phyloP scores from a whole-genome alignment of 1,284 basidiomycete species.

The Austroboletus niveus region DNA sequence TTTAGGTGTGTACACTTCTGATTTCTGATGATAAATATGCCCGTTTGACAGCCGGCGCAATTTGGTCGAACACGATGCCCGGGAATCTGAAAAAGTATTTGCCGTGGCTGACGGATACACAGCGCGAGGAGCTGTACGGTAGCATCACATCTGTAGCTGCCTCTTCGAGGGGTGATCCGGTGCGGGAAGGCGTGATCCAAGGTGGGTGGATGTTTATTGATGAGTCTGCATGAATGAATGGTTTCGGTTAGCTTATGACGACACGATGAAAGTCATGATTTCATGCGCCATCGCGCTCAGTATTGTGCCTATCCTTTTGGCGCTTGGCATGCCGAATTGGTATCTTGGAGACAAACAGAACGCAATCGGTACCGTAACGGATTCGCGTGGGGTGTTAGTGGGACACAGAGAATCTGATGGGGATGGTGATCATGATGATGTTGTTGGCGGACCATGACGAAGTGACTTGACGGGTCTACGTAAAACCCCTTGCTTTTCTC shows the following conservation, averaged over 20 bases:
- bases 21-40: not conserved
- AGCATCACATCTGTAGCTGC: constrained; percentile 42
- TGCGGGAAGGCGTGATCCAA: constrained; percentile 47
- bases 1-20: not conserved
- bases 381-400: constrained; percentile 10
- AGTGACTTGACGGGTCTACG: no score
- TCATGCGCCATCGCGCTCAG: constrained; percentile 27
- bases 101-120: constrained; percentile 32
- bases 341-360: constrained; percentile 29
- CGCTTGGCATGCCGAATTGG: constrained; percentile 27
- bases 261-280: constrained; percentile 44
- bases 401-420: constrained; percentile 1
- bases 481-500: no score
- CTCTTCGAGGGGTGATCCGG: constrained; percentile 42
- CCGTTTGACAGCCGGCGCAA: constrained; percentile 37
- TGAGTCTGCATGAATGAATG: not conserved
- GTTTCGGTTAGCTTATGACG: constrained; percentile 35
- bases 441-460: not conserved
- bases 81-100: constrained; percentile 46
- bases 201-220: constrained; percentile 21
- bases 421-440: not conserved
- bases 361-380: constrained; percentile 22
- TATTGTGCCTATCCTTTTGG: constrained; percentile 24
- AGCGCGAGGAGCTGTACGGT: constrained; percentile 39
- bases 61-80: constrained; percentile 55